A percentile compares a stretch with the other conserved stretches of the same genome.
Evolutionary conservation across 2,329 filamentous ascomycete species (phyloP).

Genomic region (Fusarium transvaalense): DNA sequence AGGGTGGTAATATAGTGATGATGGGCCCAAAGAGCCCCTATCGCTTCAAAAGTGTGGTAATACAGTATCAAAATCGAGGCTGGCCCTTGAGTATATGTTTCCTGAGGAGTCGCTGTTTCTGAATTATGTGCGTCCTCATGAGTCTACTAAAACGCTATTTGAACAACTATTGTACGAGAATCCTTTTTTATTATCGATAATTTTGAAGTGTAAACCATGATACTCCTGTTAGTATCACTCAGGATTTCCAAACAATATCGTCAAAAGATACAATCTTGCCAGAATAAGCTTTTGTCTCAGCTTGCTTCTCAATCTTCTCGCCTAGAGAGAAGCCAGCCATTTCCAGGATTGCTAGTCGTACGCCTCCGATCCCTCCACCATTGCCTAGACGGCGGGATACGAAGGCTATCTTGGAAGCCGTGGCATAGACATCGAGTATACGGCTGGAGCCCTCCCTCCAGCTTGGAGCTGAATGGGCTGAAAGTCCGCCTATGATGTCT

Average conservation of each 20-base stretch:
- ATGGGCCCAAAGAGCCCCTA: background rate
- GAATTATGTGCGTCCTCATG: background rate
- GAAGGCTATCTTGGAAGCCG: constrained; percentile 54
- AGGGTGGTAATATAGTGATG: background rate
- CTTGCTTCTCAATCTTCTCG: constrained; percentile 52
- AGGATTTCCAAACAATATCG: constrained; percentile 54
- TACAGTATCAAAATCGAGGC: constrained; percentile 9
- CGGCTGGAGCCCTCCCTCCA: constrained; percentile 51
- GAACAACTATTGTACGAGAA: background rate
- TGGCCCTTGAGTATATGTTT: constrained; percentile 1
- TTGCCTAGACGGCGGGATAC: constrained; percentile 49
- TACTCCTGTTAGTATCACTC: background rate
- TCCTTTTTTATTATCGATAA: background rate
- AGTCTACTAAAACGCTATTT: background rate
- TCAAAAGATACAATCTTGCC: constrained; percentile 57
- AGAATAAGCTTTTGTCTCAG: constrained; percentile 53
- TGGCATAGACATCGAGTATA: constrained; percentile 52
- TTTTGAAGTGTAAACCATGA: background rate
- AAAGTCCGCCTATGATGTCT: constrained; percentile 44
- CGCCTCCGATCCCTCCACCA: constrained; percentile 57
- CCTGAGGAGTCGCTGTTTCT: background rate
- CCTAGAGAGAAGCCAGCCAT: constrained; percentile 55
- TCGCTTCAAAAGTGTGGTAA: constrained; percentile 1
- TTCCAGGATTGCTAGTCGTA: constrained; percentile 56
- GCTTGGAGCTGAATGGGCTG: constrained; percentile 39